Conservation (phyloP, 192 early-diverging fungal genomes). For the Coemansia sp. region DNA sequence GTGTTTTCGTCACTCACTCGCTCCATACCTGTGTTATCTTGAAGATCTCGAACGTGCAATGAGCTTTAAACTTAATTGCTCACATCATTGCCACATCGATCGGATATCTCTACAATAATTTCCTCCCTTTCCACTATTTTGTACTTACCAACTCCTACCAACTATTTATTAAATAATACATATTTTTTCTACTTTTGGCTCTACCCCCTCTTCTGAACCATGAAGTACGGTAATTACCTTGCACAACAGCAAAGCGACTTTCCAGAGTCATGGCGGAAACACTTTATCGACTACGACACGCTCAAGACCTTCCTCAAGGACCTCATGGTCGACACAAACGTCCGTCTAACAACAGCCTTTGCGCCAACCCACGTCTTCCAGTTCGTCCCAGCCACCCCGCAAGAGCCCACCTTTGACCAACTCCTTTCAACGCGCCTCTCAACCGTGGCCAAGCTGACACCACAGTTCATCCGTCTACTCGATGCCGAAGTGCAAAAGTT, state of each 20-base stretch:
- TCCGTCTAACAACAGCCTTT: conserved; percentile 38
- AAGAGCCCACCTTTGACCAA: conserved; percentile 55
- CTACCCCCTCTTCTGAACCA: too few species aligned
- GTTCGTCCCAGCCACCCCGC: conserved; percentile 11
- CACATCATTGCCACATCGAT: too few species aligned
- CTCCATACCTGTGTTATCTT: neutral
- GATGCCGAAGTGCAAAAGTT: conserved; percentile 66
- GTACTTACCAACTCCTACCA: neutral
- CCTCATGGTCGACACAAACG: conserved; percentile 58
- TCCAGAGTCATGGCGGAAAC: conserved; percentile 61
- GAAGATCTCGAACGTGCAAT: too few species aligned
- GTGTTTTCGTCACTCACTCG: conserved; percentile 1
- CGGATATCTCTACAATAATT: neutral
- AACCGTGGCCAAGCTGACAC: conserved; percentile 57
- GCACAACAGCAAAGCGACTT: conserved; percentile 62
- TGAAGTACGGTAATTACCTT: conserved; percentile 77
- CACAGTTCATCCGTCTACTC: conserved; percentile 66
- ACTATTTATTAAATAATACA: too few species aligned
- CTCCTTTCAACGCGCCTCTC: conserved; percentile 58
- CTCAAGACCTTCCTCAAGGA: conserved; percentile 68
- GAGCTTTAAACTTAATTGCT: too few species aligned
- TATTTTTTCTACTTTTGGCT: too few species aligned
- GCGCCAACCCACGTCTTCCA: conserved; percentile 34
- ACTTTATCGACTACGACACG: conserved; percentile 70
- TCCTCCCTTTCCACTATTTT: neutral